phyloP scores from a whole-genome alignment of 805 yeast species.

The Komagataella mondaviorum region DNA sequence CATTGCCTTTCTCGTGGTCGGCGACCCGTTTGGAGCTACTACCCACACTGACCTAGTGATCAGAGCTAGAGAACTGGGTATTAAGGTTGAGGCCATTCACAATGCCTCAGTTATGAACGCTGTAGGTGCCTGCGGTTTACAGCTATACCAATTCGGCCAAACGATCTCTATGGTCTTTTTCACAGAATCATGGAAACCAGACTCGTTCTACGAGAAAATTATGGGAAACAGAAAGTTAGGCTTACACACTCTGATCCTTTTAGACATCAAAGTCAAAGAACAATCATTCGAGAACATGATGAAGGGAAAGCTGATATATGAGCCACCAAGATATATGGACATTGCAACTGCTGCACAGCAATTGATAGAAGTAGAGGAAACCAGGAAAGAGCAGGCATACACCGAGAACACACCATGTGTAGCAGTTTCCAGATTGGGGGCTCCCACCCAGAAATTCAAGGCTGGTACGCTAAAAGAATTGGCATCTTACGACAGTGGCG shows the following conservation, averaged over 20 bases:
- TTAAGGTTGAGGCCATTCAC: constrained; percentile 73
- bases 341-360: constrained; percentile 84
- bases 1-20: constrained; percentile 90
- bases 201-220: constrained; percentile 81
- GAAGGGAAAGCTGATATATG: constrained; percentile 81
- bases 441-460: constrained; percentile 69
- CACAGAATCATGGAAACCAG: constrained; percentile 94
- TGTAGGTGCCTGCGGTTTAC: constrained; percentile 95
- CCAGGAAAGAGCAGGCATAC: constrained; percentile 64
- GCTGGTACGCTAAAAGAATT: constrained; percentile 76
- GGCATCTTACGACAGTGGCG: constrained; percentile 80
- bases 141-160: constrained; percentile 90
- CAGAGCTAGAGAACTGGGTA: constrained; percentile 76
- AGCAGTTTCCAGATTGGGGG: constrained; percentile 83
- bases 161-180: constrained; percentile 94
- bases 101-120: constrained; percentile 98
- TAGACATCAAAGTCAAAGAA: constrained; percentile 94
- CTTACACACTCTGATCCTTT: constrained; percentile 73
- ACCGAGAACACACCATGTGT: constrained; percentile 85
- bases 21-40: constrained; percentile 97
- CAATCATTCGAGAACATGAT: constrained; percentile 92
- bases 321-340: constrained; percentile 95
- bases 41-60: constrained; percentile 92
- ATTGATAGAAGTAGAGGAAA: constrained; percentile 76
- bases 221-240: constrained; percentile 86